Evolutionary conservation across 225 moss, liverwort and hornwort genomes (phyloP).

Genomic region (Pseudoscleropodium purum): DNA sequence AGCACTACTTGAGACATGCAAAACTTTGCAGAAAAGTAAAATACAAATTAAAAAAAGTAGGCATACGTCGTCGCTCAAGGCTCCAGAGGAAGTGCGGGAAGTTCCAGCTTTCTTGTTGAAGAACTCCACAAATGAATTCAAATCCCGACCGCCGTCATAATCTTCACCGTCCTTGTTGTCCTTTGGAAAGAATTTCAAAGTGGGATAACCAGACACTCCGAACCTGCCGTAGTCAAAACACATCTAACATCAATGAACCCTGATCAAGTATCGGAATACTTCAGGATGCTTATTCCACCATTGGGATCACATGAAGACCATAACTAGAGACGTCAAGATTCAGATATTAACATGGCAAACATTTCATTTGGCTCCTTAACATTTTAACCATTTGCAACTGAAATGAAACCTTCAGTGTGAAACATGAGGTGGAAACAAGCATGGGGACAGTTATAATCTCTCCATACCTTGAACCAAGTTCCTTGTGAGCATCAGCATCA

Average conservation of each 20-base stretch:
- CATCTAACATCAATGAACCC: not conserved
- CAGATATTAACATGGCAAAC: not conserved
- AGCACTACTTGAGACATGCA: not conserved
- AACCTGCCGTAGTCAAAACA: slow-evolving; percentile 27
- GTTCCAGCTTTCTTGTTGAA: slow-evolving; percentile 80
- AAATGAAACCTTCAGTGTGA: not conserved
- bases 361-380: not conserved
- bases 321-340: not conserved
- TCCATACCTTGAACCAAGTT: slow-evolving; percentile 69
- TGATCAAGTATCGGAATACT: not conserved
- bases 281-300: not conserved
- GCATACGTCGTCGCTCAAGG: slow-evolving; percentile 57
- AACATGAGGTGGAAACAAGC: not conserved
- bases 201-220: slow-evolving; percentile 87
- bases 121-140: slow-evolving; percentile 69
- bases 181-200: slow-evolving; percentile 86
- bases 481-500: slow-evolving; percentile 88
- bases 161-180: slow-evolving; percentile 79
- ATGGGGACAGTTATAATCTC: not conserved
- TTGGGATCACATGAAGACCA: not conserved
- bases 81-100: slow-evolving; percentile 55
- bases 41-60: not conserved
- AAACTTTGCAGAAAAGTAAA: not conserved
- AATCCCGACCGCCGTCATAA: slow-evolving; percentile 59
- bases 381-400: not conserved